Percentiles rank a stretch among this genome's conserved stretches.
Conservation (phyloP, 2,329 filamentous ascomycete species). For the Alternaria dauci region DNA sequence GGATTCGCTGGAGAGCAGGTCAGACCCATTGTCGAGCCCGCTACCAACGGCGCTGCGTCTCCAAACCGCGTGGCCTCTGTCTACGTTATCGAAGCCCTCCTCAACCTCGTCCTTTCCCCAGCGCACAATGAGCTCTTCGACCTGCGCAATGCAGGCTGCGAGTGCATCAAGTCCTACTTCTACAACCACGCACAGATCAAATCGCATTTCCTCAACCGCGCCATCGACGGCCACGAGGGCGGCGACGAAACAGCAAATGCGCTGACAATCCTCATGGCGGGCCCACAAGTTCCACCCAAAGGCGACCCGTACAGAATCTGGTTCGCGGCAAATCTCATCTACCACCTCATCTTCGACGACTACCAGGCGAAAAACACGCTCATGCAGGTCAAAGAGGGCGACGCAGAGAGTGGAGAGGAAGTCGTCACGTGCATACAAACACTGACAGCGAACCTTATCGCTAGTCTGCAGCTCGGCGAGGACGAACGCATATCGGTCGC, state of each 20-base stretch:
- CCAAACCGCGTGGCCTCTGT: conserved; percentile 67
- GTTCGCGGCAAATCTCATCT: conserved; percentile 87
- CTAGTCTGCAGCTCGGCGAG: conserved; percentile 76
- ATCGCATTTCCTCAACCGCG: conserved; percentile 83
- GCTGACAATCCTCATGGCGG: conserved; percentile 79
- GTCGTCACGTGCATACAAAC: conserved; percentile 93
- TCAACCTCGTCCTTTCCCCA: conserved; percentile 80
- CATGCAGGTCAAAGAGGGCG: conserved; percentile 86
- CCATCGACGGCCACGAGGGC: conserved; percentile 84
- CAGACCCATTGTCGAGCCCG: conserved; percentile 62
- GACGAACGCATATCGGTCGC: conserved; percentile 83
- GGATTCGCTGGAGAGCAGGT: conserved; percentile 88
- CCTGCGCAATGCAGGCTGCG: conserved; percentile 82
- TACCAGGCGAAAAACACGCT: conserved; percentile 78
- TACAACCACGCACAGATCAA: conserved; percentile 81
- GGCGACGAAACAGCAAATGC: conserved; percentile 90
- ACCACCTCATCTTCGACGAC: conserved; percentile 86
- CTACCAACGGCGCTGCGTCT: conserved; percentile 52
- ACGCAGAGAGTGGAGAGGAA: conserved; percentile 88
- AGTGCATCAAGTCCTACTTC: conserved; percentile 94
- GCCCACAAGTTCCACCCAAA: conserved; percentile 67
- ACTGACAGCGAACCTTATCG: conserved; percentile 84
- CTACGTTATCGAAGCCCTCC: conserved; percentile 91
- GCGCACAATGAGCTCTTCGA: conserved; percentile 75
- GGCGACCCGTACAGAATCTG: conserved; percentile 86